Base-by-base conservation (phyloP, 1,139 yeast species). In the Geotrichum macrosporum region DNA sequence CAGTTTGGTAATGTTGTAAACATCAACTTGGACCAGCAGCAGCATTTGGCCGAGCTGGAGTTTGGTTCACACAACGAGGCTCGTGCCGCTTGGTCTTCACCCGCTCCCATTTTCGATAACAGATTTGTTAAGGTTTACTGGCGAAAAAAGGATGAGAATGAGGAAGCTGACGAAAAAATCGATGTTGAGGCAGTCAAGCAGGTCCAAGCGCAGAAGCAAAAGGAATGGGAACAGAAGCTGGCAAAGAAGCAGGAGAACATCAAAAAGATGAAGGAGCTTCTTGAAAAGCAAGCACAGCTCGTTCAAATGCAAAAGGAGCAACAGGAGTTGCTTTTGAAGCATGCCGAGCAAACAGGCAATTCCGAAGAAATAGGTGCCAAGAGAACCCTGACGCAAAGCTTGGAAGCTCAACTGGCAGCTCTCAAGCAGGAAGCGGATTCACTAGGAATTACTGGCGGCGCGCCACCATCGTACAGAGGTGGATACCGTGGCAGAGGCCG, bases 121-220 rank as follows among this genome's bases (percentile, higher is more conserved):
- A 66, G 78, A 43, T 73, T 74, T 52, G 70, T 74, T 51, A 73
- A 72, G 56, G 67, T 74, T 26, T 73, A 60, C 58, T 74, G 74
- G 72, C 64, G 70, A 36, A 57, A 55, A 40, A 19, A 31, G 24
- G 43, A 44, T 3, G 35, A 37, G 2, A 22, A 22, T n/a, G 32
- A 52, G 6, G 39, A 45, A 5, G 50, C 48, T 35, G 52, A 53
- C 19, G 55, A 61, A 4, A 56, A 62, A 38, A 48, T 65, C 15
- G 72, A 73, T 50, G 41, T 68, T 18, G 74, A 71, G 41, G 66
- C 63, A 4, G 61, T 71, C 38, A 60, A 62, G 24, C 56, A 59
- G 19, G 55, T 63, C 46, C 76, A 72, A 52, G 64, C 57, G 10
- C 68, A 65, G 47, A 68, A 64, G 49, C 78, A 74, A 57, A 60